Conservation (phyloP, 768 basidiomycete genomes). For the Daedaleopsis sinensis region DNA sequence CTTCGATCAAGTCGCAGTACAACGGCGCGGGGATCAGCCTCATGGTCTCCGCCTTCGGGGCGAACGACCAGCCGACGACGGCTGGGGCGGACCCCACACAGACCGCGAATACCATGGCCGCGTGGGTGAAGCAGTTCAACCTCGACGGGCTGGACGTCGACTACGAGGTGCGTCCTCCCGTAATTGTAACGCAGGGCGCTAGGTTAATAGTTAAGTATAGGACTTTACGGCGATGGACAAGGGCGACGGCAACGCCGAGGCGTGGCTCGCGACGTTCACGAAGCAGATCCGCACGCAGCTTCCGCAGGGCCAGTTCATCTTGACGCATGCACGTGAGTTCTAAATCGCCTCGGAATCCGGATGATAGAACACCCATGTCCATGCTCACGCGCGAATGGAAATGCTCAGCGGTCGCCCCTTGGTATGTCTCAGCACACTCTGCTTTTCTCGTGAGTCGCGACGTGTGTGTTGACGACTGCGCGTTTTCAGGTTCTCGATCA, state of each 20-base stretch:
- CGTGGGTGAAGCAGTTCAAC: constrained; percentile 60
- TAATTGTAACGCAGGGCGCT: too few species aligned
- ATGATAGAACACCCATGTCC: background rate
- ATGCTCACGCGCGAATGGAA: background rate
- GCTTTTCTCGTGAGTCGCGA: background rate
- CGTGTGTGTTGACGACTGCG: background rate
- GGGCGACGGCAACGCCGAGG: constrained; percentile 38
- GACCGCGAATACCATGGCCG: constrained; percentile 66
- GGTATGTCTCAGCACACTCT: constrained; percentile 38
- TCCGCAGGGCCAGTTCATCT: constrained; percentile 49
- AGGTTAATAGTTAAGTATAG: too few species aligned
- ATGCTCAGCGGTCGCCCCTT: constrained; percentile 46
- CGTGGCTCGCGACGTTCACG: constrained; percentile 59
- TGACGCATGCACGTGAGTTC: constrained; percentile 56
- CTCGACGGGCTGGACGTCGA: constrained; percentile 78
- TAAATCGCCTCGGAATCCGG: background rate
- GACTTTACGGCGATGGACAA: constrained; percentile 34
- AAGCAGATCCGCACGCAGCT: constrained; percentile 49
- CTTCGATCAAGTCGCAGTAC: constrained; percentile 54
- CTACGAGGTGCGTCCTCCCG: constrained; percentile 48
- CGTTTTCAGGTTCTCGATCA: constrained; percentile 34
- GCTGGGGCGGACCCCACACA: constrained; percentile 59
- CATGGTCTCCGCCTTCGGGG: constrained; percentile 67
- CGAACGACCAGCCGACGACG: constrained; percentile 55
- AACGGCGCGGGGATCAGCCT: constrained; percentile 60